phyloP scores from a whole-genome alignment of 805 yeast genomes.

The Saccharomycopsis sp. region DNA sequence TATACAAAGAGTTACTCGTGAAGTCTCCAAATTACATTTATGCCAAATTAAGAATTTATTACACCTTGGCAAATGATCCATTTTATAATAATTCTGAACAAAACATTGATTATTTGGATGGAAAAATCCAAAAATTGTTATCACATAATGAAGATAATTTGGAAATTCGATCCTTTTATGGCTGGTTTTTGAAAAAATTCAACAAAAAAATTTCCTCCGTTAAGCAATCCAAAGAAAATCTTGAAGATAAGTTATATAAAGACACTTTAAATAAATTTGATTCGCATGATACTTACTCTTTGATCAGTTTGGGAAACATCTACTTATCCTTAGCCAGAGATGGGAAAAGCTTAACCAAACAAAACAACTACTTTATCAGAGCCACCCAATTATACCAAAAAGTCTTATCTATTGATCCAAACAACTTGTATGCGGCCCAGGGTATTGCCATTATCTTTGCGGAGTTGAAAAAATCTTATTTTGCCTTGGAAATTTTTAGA shows the following conservation, averaged over 20 bases:
- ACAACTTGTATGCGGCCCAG: constrained; percentile 92
- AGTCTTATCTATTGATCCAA: constrained; percentile 73
- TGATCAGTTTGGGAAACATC: constrained; percentile 81
- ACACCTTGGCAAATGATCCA: constrained; percentile 27
- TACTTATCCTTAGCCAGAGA: constrained; percentile 80
- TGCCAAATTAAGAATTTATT: constrained; percentile 64
- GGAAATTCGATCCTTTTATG: constrained; percentile 83
- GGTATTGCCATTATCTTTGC: constrained; percentile 92
- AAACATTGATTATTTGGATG: constrained; percentile 31
- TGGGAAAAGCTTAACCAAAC: constrained; percentile 44
- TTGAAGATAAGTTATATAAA: constrained; percentile 73
- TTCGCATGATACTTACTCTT: constrained; percentile 83
- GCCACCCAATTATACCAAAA: constrained; percentile 91
- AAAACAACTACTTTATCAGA: constrained; percentile 66
- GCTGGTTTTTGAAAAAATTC: constrained; percentile 68
- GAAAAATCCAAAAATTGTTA: constrained; percentile 47
- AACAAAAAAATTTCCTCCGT: constrained; percentile 36
- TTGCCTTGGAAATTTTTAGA: constrained; percentile 79
- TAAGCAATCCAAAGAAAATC: constrained; percentile 35
- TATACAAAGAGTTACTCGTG: constrained; percentile 47
- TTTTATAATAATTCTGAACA: constrained; percentile 41
- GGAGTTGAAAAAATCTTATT: constrained; percentile 62
- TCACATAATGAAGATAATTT: constrained; percentile 46
- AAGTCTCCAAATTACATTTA: constrained; percentile 61
- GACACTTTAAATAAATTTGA: constrained; percentile 73